These are phyloP conservation scores for Escovopsis weberi DNA, from an alignment of 2,329 filamentous ascomycete genomes.

Conservation along the genomic window DNA sequence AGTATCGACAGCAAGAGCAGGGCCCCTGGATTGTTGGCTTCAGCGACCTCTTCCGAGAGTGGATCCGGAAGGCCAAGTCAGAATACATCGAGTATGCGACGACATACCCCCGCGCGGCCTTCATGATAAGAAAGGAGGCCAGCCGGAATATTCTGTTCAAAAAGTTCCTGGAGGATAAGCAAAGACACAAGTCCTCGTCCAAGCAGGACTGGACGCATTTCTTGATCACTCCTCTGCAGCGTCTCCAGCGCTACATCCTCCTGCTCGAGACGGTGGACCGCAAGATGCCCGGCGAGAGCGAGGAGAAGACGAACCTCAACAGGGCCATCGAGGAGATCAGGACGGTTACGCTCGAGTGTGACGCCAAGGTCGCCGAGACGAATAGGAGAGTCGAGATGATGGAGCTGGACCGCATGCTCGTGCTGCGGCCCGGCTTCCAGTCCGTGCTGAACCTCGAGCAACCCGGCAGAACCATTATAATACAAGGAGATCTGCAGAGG, in stretches of 20 bases:
- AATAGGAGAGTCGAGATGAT: slow-evolving; percentile 79
- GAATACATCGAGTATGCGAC: slow-evolving; percentile 89
- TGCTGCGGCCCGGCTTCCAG: slow-evolving; percentile 77
- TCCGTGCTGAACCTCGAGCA: slow-evolving; percentile 85
- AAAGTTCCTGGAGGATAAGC: slow-evolving; percentile 68
- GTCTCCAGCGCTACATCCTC: slow-evolving; percentile 79
- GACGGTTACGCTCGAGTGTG: slow-evolving; percentile 76
- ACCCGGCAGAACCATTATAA: slow-evolving; percentile 79
- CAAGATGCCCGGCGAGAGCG: slow-evolving; percentile 68
- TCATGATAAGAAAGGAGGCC: slow-evolving; percentile 69
- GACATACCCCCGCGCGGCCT: slow-evolving; percentile 70
- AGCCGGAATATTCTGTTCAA: slow-evolving; percentile 77
- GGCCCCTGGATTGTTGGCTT: slow-evolving; percentile 89
- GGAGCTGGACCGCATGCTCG: slow-evolving; percentile 70
- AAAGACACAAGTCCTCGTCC: slow-evolving; percentile 62
- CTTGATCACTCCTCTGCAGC: slow-evolving; percentile 82
- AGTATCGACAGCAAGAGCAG: slow-evolving; percentile 93
- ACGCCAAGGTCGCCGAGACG: slow-evolving; percentile 84
- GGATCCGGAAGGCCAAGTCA: slow-evolving; percentile 84
- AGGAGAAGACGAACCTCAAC: slow-evolving; percentile 74
- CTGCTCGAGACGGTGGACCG: slow-evolving; percentile 71
- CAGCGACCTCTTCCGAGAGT: slow-evolving; percentile 94
- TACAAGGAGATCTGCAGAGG: slow-evolving; percentile 76
- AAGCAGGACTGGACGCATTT: slow-evolving; percentile 90
- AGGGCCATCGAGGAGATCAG: slow-evolving; percentile 88